Evolutionary conservation across 208 protist genomes (phyloP), one percentile per base, ranked within the genome.

Genomic region (Crithidia mellificae): DNA sequence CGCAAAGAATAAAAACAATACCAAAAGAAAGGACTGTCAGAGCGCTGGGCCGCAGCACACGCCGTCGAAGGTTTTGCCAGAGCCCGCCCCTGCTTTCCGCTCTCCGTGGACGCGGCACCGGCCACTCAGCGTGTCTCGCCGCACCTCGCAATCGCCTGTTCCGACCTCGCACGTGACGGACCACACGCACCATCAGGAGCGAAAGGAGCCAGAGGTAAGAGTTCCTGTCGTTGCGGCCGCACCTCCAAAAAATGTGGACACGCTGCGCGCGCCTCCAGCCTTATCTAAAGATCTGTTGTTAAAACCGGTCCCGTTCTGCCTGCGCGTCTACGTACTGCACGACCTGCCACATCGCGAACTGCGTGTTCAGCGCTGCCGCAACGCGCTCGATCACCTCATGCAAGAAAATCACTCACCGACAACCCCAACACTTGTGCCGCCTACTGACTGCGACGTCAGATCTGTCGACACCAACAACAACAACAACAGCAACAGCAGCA

Each of bases 311-410:
- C 41, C 43, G 22, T 34, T 8, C 32, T 65, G 59, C 27, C 22
- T 71, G 64, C 58, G 46, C 7, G 29, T 83, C 2, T 86, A 86
- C 56, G 70, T 78, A 9, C 46, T 86, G 22, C 77, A 83, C 44
- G 77, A 86, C 41, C 24, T 83, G 27, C 81, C 81, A 1, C 43
- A 58, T 22, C 68, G 77, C n/a, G 65, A 44, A 5, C 24, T 15
- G 5, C 74, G 80, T 15, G 17, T 86, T 39, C 49, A 34, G 20
- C 56, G 65, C 19, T 83, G 66, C 54, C 32, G 65, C 14, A 51
- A 53, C 17, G 61, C 69, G 5, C 32, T 72, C 5, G 19, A 59
- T 9, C 0, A 5, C n/a, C 39, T 80, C 9, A n/a, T 34, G 29
- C 36, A 34, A 6, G 43, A 32, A 17, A 50, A 14, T 7, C 17